These are phyloP conservation scores for Beverwykella pulmonaria DNA, from an alignment of 495 filamentous ascomycete genomes.

Conservation along the genomic window DNA sequence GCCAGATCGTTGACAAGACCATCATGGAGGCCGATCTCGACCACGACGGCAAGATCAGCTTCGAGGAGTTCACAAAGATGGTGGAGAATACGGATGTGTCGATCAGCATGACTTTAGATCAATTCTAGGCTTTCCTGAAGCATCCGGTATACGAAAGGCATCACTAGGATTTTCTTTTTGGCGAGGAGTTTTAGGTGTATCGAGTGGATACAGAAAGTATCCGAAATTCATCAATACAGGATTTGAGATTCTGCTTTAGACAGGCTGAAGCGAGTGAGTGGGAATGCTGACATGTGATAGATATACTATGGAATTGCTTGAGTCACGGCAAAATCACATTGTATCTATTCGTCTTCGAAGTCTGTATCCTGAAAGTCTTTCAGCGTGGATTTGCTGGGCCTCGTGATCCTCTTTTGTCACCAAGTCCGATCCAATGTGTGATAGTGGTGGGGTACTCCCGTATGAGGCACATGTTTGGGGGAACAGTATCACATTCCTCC, in stretches of 20 bases:
- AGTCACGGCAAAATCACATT: too few species aligned
- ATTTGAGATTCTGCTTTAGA: background rate
- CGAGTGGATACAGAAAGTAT: background rate
- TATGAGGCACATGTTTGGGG: too few species aligned
- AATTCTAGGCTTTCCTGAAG: conserved; percentile 23
- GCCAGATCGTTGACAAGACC: conserved; percentile 90
- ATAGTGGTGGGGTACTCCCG: too few species aligned
- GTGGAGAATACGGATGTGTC: conserved; percentile 97
- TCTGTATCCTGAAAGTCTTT: too few species aligned
- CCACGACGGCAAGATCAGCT: conserved; percentile 96
- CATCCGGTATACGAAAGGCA: background rate
- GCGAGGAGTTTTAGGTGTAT: conserved; percentile 21
- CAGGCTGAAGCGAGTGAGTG: background rate
- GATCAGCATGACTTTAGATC: conserved; percentile 97
- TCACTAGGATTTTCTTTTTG: conserved; percentile 15
- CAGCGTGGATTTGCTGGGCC: too few species aligned
- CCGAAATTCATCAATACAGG: conserved; percentile 20
- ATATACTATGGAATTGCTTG: background rate
- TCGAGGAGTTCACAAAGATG: conserved; percentile 98
- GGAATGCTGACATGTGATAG: background rate
- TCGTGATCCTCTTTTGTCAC: too few species aligned
- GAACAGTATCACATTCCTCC: too few species aligned
- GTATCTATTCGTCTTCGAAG: too few species aligned
- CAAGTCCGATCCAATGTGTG: too few species aligned
- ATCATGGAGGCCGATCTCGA: conserved; percentile 99